These are phyloP conservation scores for Kodamaea kakaduensis DNA, from an alignment of 805 yeast species.

Conservation along the genomic window DNA sequence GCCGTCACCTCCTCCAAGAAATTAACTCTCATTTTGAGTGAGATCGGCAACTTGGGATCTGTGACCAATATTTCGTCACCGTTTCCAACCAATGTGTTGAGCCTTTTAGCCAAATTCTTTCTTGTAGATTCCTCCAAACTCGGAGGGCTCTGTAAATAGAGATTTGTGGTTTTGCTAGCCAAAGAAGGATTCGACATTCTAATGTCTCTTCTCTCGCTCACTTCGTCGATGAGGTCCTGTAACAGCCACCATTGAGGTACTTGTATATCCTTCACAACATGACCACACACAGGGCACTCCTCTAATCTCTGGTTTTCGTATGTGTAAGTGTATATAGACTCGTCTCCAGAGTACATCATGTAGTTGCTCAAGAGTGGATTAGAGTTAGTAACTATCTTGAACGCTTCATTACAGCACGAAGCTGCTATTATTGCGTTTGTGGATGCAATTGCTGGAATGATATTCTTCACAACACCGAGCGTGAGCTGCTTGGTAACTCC, in stretches of 20 bases:
- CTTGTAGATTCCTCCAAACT: conserved; percentile 43
- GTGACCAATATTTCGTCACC: conserved; percentile 53
- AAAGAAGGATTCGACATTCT: conserved; percentile 45
- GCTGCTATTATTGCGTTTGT: conserved; percentile 93
- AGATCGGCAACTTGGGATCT: conserved; percentile 49
- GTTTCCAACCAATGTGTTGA: conserved; percentile 34
- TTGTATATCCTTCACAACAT: conserved; percentile 20
- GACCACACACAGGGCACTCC: conserved; percentile 78
- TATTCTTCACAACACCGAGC: conserved; percentile 84
- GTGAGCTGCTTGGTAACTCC: conserved; percentile 72
- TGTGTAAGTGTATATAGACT: conserved; percentile 70
- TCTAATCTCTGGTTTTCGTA: conserved; percentile 58
- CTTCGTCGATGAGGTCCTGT: conserved; percentile 39
- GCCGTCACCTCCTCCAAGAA: no score
- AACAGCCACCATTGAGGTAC: conserved; percentile 28
- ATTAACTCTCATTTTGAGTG: conserved; percentile 18
- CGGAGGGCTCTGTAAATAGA: conserved; percentile 48
- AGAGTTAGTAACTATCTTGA: conserved; percentile 69
- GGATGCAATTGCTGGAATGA: conserved; percentile 91
- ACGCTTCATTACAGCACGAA: conserved; percentile 79
- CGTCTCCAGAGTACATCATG: conserved; percentile 84
- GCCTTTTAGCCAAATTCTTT: conserved; percentile 34
- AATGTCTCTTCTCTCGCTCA: conserved; percentile 27
- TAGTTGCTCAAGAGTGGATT: conserved; percentile 69
- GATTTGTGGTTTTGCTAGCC: conserved; percentile 32